Base-by-base conservation (phyloP, 2,329 filamentous ascomycete genomes). In the Talaromyces pinophilus region DNA sequence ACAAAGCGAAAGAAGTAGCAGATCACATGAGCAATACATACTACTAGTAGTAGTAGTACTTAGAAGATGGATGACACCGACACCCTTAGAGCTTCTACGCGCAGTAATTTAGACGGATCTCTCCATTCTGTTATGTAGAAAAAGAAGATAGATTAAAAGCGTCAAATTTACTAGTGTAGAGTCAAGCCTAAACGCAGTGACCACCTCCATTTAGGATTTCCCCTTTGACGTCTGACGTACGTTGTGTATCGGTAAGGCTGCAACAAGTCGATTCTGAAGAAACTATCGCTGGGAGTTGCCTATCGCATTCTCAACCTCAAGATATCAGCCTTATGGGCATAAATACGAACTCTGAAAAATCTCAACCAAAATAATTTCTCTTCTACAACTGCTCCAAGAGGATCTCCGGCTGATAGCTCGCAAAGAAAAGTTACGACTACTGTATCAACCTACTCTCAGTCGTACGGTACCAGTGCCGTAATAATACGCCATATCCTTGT, bases 221-320 rank as follows among this genome's bases (percentile, higher is more conserved):
- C 46, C 22, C 46, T 22, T 50, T 50, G 46, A 50, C 11, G 54
- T 38, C 54, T 57, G 54, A 57, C 54, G 52, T 55, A 55, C 28
- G 25, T 17, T 50, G 46, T 30, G 52, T 57, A 57, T 35, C 30
- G 33, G n/a, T 57, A 57, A 57, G 54, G 30, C 54, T 22, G 35
- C 54, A 38, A 38, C 54, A 57, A 57, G 4, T 35, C 8, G 7
- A 22, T 30, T 52, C 22, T 50, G 22, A 25, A 17, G 10, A 52
- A 28, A 11, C 5, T 38, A 25, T 57, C 1, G n/a, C 30, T 40
- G 54, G 54, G 33, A n/a, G 33, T 15, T 38, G 30, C 54, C 54
- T 38, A 57, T 38, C 19, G 5, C 4, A 15, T 25, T 57, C n/a
- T 33, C 28, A 54, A 28, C 28, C 28, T 54, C 50, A 54, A 15